Base-by-base conservation (phyloP, 495 filamentous ascomycete species). In the Penicillium nucicola region DNA sequence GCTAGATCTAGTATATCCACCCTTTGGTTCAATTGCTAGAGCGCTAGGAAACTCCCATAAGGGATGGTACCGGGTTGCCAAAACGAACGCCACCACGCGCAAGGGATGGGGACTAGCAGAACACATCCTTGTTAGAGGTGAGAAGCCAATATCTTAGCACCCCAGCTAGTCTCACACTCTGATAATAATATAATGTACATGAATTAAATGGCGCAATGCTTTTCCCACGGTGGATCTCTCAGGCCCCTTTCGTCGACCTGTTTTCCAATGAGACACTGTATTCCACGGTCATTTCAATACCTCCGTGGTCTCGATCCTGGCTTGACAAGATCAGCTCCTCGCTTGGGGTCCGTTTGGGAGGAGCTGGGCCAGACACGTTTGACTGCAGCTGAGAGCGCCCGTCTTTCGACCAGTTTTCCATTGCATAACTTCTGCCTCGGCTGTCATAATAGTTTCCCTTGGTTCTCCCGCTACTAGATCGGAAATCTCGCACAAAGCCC, bases 221-320 rank as follows among this genome's bases (percentile, higher is more conserved):
- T 13, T 45, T 22, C 22, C 12, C 34, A 9, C 37, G 4, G 14
- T 15, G 15, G 15, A 41, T 45, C 13, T 14, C n/a, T 42, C 5
- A 11, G 2, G 17, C 31, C 14, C 17, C n/a, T 18, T 33, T 45
- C 5, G 42, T 49, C 33, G 55, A 9, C 33, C 19, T 40, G 30
- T 50, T 43, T 15, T 76, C 74, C 17, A 69, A 57, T 0, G 60
- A 64, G 1, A 76, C 72, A 12, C 62, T 66, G 40, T 75, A 74
- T 41, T 74, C 74, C n/a, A 76, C 66, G 2, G 71, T 74, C 68
- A 72, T 72, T 37, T 75, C 60, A 39, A 77, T 77, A 3, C 65
- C 58, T 5, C 64, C 60, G 32, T 67, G 60, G 8, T 46, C 42
- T 0, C 52, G 64, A 38, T 62, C 61, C 11, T 49, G 45, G 41